A percentile compares a stretch with the other conserved stretches of the same genome.
Conservation (phyloP, 352 stramenopile genomes). For the Stramenopiles sp. region DNA sequence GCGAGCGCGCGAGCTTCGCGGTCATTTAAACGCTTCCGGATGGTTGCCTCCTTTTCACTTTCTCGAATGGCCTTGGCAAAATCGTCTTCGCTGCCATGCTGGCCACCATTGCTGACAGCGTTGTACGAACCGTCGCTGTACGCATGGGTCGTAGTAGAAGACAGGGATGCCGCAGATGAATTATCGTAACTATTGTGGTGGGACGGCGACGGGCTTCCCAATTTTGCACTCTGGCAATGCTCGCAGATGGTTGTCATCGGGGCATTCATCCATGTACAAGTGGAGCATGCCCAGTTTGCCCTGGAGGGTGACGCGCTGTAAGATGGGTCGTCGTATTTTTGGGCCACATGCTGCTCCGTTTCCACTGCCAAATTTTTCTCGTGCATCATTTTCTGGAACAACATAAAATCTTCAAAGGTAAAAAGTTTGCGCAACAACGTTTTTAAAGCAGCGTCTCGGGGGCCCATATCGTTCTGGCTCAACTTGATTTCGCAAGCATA, state of each 20-base stretch:
- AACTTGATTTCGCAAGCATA: background rate
- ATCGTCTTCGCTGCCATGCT: background rate
- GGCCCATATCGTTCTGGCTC: background rate
- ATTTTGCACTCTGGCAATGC: background rate
- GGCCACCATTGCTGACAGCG: background rate
- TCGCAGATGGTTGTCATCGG: background rate
- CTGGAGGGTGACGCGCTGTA: background rate
- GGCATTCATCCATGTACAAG: slow-evolving; percentile 11
- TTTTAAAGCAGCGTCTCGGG: background rate
- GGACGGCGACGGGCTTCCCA: background rate
- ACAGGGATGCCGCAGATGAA: too few species aligned
- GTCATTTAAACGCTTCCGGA: background rate
- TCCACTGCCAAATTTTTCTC: slow-evolving; percentile 2
- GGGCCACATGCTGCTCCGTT: background rate
- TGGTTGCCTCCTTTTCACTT: background rate
- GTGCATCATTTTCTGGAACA: slow-evolving; percentile 12
- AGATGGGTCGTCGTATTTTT: background rate
- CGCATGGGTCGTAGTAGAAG: too few species aligned
- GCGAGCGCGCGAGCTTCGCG: background rate
- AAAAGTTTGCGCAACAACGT: background rate
- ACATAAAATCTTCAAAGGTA: slow-evolving; percentile 12
- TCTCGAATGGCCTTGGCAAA: background rate
- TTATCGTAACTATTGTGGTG: slow-evolving; percentile 1
- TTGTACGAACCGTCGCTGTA: background rate
- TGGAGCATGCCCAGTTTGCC: slow-evolving; percentile 9